Percentiles rank a stretch among this genome's conserved stretches.
These are phyloP conservation scores for Pseudogymnoascus sp. DNA, from an alignment of 2,329 filamentous ascomycete species.

Conservation along the genomic window DNA sequence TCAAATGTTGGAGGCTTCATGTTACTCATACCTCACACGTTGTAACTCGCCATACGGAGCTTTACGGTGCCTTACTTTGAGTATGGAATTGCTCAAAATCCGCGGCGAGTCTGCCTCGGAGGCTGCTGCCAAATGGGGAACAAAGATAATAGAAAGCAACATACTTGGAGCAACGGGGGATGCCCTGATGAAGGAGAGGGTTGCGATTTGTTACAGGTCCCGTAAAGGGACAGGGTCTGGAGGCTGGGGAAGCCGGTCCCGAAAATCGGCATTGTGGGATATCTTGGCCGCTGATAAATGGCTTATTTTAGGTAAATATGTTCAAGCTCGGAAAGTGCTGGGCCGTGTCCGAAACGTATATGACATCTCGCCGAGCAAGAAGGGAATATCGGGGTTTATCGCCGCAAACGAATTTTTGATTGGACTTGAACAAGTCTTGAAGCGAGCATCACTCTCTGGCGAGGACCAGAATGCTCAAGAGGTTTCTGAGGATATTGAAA, in stretches of 20 bases:
- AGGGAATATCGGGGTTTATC: slow-evolving; percentile 46
- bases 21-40: slow-evolving; percentile 85
- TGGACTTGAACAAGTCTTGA: slow-evolving; percentile 38
- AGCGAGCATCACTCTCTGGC: slow-evolving; percentile 24
- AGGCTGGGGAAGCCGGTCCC: slow-evolving; percentile 61
- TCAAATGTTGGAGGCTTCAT: slow-evolving; percentile 80
- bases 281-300: slow-evolving; percentile 77
- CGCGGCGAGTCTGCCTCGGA: slow-evolving; percentile 75
- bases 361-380: slow-evolving; percentile 40
- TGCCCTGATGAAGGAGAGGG: slow-evolving; percentile 76
- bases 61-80: slow-evolving; percentile 67
- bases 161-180: slow-evolving; percentile 70
- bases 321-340: slow-evolving; percentile 72
- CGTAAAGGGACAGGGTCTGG: slow-evolving; percentile 61
- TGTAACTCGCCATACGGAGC: slow-evolving; percentile 75
- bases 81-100: slow-evolving; percentile 74
- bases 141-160: slow-evolving; percentile 69
- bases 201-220: slow-evolving; percentile 75
- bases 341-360: slow-evolving; percentile 58
- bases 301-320: slow-evolving; percentile 68
- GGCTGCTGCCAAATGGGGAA: slow-evolving; percentile 80
- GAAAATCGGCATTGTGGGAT: slow-evolving; percentile 88
- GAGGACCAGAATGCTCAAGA: slow-evolving; percentile 25
- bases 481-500: slow-evolving; percentile 26
- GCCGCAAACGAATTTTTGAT: slow-evolving; percentile 46